Evolutionary conservation across 352 stramenopile genomes (phyloP).

Genomic region (Globisporangium spinosum): DNA sequence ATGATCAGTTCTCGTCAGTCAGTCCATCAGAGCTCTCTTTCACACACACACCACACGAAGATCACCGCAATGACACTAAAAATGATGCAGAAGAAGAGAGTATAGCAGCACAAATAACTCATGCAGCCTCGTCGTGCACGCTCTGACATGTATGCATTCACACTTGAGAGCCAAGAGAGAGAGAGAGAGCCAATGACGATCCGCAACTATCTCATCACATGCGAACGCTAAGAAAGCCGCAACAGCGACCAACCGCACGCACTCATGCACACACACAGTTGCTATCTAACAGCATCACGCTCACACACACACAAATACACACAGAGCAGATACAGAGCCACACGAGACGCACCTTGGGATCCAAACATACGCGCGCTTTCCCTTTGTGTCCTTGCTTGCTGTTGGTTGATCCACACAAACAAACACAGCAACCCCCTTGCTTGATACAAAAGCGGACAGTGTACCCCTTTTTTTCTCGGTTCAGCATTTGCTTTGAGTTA

Average conservation of each 20-base stretch:
- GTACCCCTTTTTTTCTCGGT: neutral
- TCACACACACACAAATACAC: neutral
- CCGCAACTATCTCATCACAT: neutral
- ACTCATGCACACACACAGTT: neutral
- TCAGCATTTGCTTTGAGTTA: neutral
- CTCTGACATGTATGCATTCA: neutral
- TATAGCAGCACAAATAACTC: neutral
- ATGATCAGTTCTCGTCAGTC: neutral
- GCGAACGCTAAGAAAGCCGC: neutral
- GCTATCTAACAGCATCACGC: neutral
- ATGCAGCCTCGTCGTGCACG: neutral
- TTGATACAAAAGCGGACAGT: neutral
- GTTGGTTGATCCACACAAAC: neutral
- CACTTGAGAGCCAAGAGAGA: neutral
- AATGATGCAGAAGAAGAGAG: neutral
- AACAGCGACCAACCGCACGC: neutral
- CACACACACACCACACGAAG: neutral
- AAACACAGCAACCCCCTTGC: neutral
- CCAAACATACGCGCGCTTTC: constrained; percentile 16
- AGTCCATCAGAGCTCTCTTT: neutral
- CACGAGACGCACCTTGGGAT: constrained; percentile 21
- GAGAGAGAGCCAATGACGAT: neutral
- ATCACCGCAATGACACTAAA: neutral
- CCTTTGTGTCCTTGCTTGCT: neutral
- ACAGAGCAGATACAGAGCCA: neutral